Evolutionary conservation across 2,329 filamentous ascomycete genomes (phyloP), one percentile per base, ranked within the genome.

Genomic region (Alternaria sp.): DNA sequence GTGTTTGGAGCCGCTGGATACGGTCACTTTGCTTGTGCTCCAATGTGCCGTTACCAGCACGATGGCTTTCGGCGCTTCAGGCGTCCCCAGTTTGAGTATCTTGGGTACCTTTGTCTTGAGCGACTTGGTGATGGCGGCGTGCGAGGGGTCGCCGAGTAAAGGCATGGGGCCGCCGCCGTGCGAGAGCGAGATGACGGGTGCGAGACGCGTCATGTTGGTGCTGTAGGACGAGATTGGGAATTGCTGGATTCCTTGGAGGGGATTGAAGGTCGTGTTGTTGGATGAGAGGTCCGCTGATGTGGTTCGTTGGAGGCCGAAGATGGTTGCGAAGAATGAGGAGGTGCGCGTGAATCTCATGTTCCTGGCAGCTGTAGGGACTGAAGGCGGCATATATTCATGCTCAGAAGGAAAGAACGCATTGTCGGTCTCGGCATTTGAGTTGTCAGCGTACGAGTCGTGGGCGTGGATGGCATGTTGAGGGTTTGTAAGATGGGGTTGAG

Each of bases 21-120:
- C 84, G 45, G 81, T 83, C 1, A 87, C 86, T 9, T 75, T 76
- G 13, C 66, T 50, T 3, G 84, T 83, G 3, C 82, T 82, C 87
- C 87, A 89, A 77, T 89, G 87, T 5, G 87, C 87, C 0, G 87
- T 89, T 13, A 89, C 81, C 30, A 89, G 77, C 10, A 88, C 79
- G 49, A 89, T 87, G 23, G 85, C 87, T 10, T 80, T 80, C 0
- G 83, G 84, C 12, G 83, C 81, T 1, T 84, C 78, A 1, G 84
- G 74, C 0, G 86, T 86, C 43, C 83, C 81, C 3, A 90, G 82
- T 66, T 83, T 81, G 50, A 90, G 83, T 54, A 89, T 82, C 70
- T 84, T 78, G 54, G 88, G 87, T 7, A 89, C 83, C 10, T 83
- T 81, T 5, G 81, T 84, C 59, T 82, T 81, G 62, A 89, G 81